Evolutionary conservation across 768 basidiomycete species (phyloP).

Genomic region (Guyanaporus albipodus): DNA sequence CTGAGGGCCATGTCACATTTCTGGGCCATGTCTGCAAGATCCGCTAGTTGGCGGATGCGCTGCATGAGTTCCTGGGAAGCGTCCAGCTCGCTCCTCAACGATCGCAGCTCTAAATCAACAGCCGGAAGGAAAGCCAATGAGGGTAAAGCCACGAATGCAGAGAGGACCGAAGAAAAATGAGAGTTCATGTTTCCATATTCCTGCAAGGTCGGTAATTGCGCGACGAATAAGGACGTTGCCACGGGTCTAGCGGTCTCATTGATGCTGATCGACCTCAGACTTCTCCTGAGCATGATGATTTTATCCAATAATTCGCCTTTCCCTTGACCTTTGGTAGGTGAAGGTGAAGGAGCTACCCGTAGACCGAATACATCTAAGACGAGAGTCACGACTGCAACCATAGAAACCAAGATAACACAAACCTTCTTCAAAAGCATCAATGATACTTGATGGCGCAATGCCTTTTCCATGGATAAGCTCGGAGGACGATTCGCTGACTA

Average conservation of each 20-base stretch:
- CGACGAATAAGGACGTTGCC: conserved; percentile 29
- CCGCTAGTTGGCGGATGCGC: conserved; percentile 50
- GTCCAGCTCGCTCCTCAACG: conserved; percentile 57
- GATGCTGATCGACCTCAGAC: conserved; percentile 58
- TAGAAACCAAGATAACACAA: conserved; percentile 1
- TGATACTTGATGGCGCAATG: not conserved
- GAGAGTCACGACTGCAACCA: conserved; percentile 3
- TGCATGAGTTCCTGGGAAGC: conserved; percentile 46
- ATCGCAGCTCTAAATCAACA: conserved; percentile 56
- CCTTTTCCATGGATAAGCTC: conserved; percentile 3
- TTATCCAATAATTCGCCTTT: conserved; percentile 44
- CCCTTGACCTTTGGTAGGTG: conserved; percentile 35
- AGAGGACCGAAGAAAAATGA: conserved; percentile 43
- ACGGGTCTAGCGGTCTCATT: conserved; percentile 48
- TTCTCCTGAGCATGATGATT: conserved; percentile 53
- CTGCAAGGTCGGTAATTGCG: conserved; percentile 48
- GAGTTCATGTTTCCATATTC: conserved; percentile 45
- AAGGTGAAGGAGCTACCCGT: conserved; percentile 34
- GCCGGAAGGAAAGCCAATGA: conserved; percentile 35
- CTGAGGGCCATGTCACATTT: conserved; percentile 74
- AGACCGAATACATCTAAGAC: conserved; percentile 58
- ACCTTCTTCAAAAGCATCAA: conserved; percentile 24
- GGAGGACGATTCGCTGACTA: not conserved
- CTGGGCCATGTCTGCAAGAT: conserved; percentile 46
- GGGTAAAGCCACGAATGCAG: conserved; percentile 48